Conservation (phyloP, 352 stramenopile genomes). For the Globisporangium barbulae region DNA sequence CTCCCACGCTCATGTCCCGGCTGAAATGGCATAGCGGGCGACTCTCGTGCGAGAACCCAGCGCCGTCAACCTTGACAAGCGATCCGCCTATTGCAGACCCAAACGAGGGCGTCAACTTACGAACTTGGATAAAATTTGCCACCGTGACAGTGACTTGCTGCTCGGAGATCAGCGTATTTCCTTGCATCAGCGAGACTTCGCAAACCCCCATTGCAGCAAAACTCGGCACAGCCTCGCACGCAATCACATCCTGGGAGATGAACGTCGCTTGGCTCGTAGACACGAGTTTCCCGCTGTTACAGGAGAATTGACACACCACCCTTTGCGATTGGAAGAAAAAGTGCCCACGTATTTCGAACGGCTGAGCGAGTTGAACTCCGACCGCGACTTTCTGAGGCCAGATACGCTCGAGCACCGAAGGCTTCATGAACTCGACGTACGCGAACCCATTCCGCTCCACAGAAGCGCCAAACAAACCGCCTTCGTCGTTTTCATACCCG, state of each 20-base stretch:
- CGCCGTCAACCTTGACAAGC: conserved; percentile 30
- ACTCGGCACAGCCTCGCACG: conserved; percentile 20
- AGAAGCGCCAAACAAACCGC: no score
- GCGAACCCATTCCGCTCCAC: background rate
- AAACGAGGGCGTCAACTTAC: conserved; percentile 21
- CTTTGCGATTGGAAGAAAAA: conserved; percentile 26
- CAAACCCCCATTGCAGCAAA: conserved; percentile 15
- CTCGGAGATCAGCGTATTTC: conserved; percentile 25
- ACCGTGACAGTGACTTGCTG: conserved; percentile 20
- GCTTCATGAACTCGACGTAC: conserved; percentile 13
- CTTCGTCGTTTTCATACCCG: conserved; percentile 1
- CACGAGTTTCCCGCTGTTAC: conserved; percentile 2
- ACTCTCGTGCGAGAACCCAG: conserved; percentile 22
- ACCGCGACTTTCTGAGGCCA: conserved; percentile 7
- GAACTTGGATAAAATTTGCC: conserved; percentile 14
- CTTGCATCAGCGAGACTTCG: conserved; percentile 23
- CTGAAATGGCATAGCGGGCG: conserved; percentile 34
- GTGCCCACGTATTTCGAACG: conserved; percentile 27
- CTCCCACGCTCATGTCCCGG: conserved; percentile 10
- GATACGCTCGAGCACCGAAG: conserved; percentile 4
- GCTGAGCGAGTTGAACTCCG: background rate
- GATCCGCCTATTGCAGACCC: conserved; percentile 24
- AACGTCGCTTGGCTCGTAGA: conserved; percentile 11
- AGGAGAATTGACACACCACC: conserved; percentile 25
- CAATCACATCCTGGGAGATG: conserved; percentile 17